Evolutionary conservation across 805 yeast genomes (phyloP).

Genomic region (Metschnikowia continentalis): DNA sequence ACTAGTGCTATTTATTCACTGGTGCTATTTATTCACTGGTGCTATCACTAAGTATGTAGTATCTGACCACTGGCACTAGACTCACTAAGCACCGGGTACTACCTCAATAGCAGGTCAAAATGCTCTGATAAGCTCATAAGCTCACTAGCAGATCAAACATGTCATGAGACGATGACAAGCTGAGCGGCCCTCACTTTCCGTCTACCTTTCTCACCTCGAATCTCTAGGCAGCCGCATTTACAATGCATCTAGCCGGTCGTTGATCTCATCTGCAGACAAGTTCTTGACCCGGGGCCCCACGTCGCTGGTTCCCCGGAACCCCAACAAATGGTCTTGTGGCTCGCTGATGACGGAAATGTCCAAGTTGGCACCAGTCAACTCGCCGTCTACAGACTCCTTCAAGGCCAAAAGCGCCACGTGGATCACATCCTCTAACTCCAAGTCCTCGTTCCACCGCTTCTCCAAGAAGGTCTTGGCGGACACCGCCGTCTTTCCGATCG

Average conservation of each 20-base stretch:
- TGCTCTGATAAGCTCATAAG: no score
- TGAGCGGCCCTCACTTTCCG: no score
- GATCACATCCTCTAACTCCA: constrained; percentile 96
- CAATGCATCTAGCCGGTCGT: constrained; percentile 91
- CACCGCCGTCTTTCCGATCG: constrained; percentile 92
- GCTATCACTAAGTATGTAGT: no score
- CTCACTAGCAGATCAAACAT: no score
- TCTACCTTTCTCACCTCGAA: neutral
- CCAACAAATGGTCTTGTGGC: constrained; percentile 75
- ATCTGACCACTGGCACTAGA: no score
- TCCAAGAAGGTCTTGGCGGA: constrained; percentile 98
- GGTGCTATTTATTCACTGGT: no score
- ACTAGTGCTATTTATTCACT: no score
- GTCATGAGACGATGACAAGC: no score
- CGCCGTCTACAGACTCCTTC: constrained; percentile 97
- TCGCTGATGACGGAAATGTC: constrained; percentile 86
- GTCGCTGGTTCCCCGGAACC: constrained; percentile 79
- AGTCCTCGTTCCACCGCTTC: constrained; percentile 96
- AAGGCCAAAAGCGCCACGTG: constrained; percentile 92
- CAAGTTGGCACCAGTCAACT: constrained; percentile 92
- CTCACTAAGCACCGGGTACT: no score
- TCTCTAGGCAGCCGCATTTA: constrained; percentile 20
- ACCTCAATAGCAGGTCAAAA: no score
- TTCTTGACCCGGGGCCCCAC: constrained; percentile 87
- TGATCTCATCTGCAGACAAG: constrained; percentile 84